phyloP scores from a whole-genome alignment of 305 asterid species.

The Fraxinus angustifolia region DNA sequence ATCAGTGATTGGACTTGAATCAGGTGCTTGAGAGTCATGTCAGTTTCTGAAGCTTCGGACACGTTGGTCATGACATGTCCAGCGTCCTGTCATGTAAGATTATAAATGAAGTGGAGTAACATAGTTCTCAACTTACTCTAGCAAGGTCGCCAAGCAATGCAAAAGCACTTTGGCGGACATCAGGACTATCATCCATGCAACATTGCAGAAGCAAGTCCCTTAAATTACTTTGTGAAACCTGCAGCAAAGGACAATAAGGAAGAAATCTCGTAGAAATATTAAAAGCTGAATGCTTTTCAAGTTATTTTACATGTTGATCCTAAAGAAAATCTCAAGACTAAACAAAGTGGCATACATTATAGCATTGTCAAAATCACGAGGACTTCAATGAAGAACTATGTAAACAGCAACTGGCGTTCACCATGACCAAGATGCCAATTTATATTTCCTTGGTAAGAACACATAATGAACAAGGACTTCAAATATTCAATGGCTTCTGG shows the following conservation, averaged over 20 bases:
- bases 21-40: neutral
- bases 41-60: neutral
- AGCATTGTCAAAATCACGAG: neutral
- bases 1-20: neutral
- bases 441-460: neutral
- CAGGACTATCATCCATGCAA: constrained; percentile 90
- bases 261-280: neutral
- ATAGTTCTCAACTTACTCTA: constrained; percentile 54
- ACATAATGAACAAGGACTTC: neutral
- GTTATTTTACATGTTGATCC: neutral
- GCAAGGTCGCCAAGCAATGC: constrained; percentile 99
- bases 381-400: constrained; percentile 6
- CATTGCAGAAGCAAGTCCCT: constrained; percentile 93
- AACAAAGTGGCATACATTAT: constrained; percentile 9
- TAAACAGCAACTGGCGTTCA: constrained; percentile 3
- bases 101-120: neutral
- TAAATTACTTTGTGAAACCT: constrained; percentile 90
- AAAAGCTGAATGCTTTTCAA: neutral
- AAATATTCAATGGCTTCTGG: neutral
- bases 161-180: constrained; percentile 95
- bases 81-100: neutral
- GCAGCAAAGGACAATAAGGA: constrained; percentile 14
- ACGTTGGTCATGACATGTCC: neutral
- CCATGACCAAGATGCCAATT: constrained; percentile 12
- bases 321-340: neutral